Evolutionary conservation across 225 moss, liverwort and hornwort genomes (phyloP), one percentile per base, ranked within the genome.

Genomic region (Straminergon stramineum): DNA sequence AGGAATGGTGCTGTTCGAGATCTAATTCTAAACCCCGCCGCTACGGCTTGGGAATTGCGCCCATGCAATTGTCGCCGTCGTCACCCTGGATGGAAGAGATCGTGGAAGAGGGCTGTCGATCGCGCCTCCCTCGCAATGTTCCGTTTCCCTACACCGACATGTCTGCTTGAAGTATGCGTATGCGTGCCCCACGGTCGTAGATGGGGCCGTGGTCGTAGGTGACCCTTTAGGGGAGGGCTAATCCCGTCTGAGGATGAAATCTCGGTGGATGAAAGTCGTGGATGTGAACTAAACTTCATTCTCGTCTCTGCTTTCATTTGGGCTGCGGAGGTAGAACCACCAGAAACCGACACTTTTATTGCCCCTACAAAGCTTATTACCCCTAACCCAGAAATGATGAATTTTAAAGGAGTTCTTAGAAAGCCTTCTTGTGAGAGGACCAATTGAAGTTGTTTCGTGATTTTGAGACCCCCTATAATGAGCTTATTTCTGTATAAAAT

Each of bases 101-200:
- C 75, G 88, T 43, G 24, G 41, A 52, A 43, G 65, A 43, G 73
- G 28, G 41, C 64, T 56, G 65, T 58, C 83, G 61, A 83, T 90
- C 80, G 52, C 70, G 85, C 35, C 43, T 84, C 57, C 65, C 76
- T 82, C 60, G 68, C 68, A 68, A 85, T 74, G 89, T 62, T 87
- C 68, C 87, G 76, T 83, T 87, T 87, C 75, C 23, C 56, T 61
- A 10, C 90, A 90, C 90, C 90, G 87, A 90, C 90, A 90, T 87
- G 78, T 83, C 57, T 51, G 69, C 87, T 82, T 68, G 32, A 83
- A 87, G 90, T 77, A 74, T 57, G 75, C 35, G 86, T 28, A 90
- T 82, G 90, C 90, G 90, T 90, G 90, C 82, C 81, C 86, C 90
- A 81, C 90, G 90, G 90, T 82, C 86, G 75, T 90, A 30, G 55